phyloP scores from a whole-genome alignment of 177 flowering plant species.

The Telopea speciosissima region DNA sequence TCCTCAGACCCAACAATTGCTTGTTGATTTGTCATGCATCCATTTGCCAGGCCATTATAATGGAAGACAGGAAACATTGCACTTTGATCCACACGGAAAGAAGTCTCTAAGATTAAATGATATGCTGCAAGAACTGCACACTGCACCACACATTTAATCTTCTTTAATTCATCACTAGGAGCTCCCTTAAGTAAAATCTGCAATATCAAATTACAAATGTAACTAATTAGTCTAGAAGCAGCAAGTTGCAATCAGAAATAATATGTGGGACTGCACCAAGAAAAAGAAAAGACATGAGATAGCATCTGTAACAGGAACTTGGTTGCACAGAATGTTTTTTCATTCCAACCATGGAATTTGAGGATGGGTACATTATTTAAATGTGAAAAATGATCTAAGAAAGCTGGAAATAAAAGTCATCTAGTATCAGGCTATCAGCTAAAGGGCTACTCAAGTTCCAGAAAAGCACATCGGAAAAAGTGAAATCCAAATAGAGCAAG shows the following conservation, averaged over 20 bases:
- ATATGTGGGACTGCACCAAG: background rate
- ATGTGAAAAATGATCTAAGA: background rate
- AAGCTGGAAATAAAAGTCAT: background rate
- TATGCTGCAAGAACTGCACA: constrained; percentile 74
- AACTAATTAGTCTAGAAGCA: no score
- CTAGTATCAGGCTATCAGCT: background rate
- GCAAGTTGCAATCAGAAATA: no score
- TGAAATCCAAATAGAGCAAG: background rate
- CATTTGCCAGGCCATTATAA: constrained; percentile 20
- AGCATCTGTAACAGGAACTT: background rate
- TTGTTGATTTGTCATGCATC: constrained; percentile 14
- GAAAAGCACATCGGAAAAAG: background rate
- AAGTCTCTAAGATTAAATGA: constrained; percentile 78
- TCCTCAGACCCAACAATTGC: constrained; percentile 19
- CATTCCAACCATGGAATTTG: background rate
- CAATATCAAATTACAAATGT: constrained; percentile 6
- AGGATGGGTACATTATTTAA: background rate
- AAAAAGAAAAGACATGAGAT: background rate
- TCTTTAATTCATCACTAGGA: constrained; percentile 75
- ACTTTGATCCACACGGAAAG: constrained; percentile 72
- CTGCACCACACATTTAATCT: constrained; percentile 63
- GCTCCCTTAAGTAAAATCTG: constrained; percentile 95
- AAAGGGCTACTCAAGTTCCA: background rate
- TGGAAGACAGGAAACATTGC: constrained; percentile 62
- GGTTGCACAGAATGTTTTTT: background rate